phyloP scores from a whole-genome alignment of 805 yeast species.

The Lachancea sp. region DNA sequence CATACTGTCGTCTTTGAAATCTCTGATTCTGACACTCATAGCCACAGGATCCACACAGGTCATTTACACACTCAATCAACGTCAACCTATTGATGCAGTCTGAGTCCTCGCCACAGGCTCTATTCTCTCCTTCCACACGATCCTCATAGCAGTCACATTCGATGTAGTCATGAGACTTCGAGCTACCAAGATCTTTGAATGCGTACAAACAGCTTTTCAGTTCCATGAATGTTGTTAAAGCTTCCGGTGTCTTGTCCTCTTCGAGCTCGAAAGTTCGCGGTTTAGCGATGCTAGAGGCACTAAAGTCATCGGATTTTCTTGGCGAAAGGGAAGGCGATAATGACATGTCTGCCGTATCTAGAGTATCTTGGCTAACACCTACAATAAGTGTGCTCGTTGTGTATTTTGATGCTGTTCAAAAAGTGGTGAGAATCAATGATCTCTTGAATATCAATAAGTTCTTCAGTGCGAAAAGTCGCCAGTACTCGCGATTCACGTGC shows the following conservation, averaged over 20 bases:
- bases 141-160: constrained; percentile 78
- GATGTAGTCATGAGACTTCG: constrained; percentile 71
- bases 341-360: neutral
- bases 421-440: neutral
- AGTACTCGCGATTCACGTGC: neutral
- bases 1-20: constrained; percentile 71
- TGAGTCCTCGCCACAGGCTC: constrained; percentile 80
- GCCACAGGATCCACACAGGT: constrained; percentile 62
- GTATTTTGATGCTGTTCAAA: no score
- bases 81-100: constrained; percentile 91
- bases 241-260: constrained; percentile 64
- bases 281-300: neutral
- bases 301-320: neutral
- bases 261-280: constrained; percentile 29
- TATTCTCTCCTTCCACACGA: constrained; percentile 36
- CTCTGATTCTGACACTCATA: constrained; percentile 77
- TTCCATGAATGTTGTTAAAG: constrained; percentile 48
- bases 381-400: no score
- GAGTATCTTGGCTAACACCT: no score
- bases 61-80: constrained; percentile 82
- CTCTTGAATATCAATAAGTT: neutral
- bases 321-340: constrained; percentile 5
- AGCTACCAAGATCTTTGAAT: constrained; percentile 53
- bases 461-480: neutral
- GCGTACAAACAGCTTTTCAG: constrained; percentile 58